Evolutionary conservation across 306 rosid genomes (phyloP).

Genomic region (Casuarina equisetifolia): DNA sequence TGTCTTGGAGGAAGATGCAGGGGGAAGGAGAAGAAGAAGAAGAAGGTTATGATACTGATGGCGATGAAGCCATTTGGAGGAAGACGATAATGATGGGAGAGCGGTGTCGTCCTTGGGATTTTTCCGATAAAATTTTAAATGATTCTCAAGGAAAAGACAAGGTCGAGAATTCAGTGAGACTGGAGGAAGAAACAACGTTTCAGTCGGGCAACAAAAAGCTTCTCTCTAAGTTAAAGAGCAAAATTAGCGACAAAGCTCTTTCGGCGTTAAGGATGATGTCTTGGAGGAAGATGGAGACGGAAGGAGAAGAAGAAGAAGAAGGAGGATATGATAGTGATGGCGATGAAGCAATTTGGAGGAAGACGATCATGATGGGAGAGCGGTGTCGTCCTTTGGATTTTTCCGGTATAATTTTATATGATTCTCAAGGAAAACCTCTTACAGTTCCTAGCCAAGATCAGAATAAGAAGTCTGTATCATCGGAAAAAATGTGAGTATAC

Average conservation of each 20-base stretch:
- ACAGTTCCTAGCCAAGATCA: background rate
- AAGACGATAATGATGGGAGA: no score
- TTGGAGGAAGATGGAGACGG: conserved; percentile 46
- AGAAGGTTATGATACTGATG: background rate
- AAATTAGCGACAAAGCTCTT: conserved; percentile 40
- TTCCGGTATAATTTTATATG: conserved; percentile 45
- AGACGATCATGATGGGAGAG: conserved; percentile 71
- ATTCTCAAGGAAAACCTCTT: conserved; percentile 39
- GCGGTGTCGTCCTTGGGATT: no score
- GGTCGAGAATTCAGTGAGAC: conserved; percentile 26
- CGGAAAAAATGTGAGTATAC: background rate
- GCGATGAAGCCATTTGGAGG: no score
- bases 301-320: conserved; percentile 10
- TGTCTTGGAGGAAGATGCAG: conserved; percentile 49
- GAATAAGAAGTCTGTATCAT: background rate
- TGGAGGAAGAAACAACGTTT: conserved; percentile 4
- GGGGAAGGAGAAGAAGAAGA: conserved; percentile 19
- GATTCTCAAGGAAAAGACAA: background rate
- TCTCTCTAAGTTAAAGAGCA: conserved; percentile 37
- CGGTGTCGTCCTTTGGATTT: conserved; percentile 65
- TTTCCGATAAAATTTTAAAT: no score
- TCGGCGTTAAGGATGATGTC: conserved; percentile 53
- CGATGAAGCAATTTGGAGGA: conserved; percentile 67
- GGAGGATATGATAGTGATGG: background rate
- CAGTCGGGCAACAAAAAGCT: conserved; percentile 25